Evolutionary conservation across 192 early-diverging fungal genomes (phyloP).

Genomic region (Coemansia umbellata): DNA sequence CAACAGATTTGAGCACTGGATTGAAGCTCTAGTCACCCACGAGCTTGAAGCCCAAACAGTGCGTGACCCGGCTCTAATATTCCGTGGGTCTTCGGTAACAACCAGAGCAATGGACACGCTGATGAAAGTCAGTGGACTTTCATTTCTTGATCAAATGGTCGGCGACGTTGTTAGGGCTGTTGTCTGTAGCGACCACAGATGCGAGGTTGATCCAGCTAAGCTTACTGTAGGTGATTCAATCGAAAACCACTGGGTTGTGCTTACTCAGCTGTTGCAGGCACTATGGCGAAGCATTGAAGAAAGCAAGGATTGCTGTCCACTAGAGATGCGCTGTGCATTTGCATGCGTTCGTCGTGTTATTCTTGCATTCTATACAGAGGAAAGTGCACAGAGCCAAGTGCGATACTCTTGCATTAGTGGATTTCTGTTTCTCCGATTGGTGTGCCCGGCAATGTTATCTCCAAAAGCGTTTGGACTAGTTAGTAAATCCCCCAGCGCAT

Average conservation of each 20-base stretch:
- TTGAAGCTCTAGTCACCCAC: slow-evolving; percentile 27
- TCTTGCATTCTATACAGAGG: slow-evolving; percentile 7
- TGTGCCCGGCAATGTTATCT: slow-evolving; percentile 70
- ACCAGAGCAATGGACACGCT: slow-evolving; percentile 67
- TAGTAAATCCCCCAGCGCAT: slow-evolving; percentile 52
- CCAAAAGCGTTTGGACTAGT: slow-evolving; percentile 71
- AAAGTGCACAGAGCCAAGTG: slow-evolving; percentile 11
- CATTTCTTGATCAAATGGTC: slow-evolving; percentile 61
- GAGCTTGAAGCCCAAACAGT: slow-evolving; percentile 29
- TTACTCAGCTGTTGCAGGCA: slow-evolving; percentile 47
- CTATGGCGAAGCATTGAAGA: slow-evolving; percentile 54
- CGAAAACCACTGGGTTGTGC: slow-evolving; percentile 48
- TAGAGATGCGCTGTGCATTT: slow-evolving; percentile 48
- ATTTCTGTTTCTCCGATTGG: slow-evolving; percentile 66
- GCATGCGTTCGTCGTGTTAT: slow-evolving; percentile 19
- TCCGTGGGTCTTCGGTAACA: slow-evolving; percentile 60
- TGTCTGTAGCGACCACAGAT: slow-evolving; percentile 48
- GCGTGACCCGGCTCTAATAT: slow-evolving; percentile 44
- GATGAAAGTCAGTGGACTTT: slow-evolving; percentile 63
- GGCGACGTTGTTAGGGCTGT: slow-evolving; percentile 60
- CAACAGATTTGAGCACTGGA: slow-evolving; percentile 22
- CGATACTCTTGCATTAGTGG: slow-evolving; percentile 56
- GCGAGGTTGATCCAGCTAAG: slow-evolving; percentile 62
- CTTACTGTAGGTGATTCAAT: slow-evolving; percentile 16
- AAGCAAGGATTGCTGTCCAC: slow-evolving; percentile 19